Base-by-base conservation (phyloP, 2,329 filamentous ascomycete genomes). In the Aspergillus proliferans region DNA sequence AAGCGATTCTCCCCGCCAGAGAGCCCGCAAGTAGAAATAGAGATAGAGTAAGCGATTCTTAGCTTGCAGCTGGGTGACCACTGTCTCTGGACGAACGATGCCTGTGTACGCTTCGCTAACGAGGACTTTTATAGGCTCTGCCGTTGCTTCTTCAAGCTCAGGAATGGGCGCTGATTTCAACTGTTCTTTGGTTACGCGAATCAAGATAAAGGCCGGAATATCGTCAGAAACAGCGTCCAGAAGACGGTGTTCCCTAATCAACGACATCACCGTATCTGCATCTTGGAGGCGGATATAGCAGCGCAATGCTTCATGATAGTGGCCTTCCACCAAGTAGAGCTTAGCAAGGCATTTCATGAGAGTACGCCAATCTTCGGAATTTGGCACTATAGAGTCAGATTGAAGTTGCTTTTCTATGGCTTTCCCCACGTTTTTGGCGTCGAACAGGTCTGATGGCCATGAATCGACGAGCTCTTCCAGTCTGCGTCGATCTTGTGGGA, bases 281-380 rank as follows among this genome's bases (percentile, higher is more conserved):
- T 98, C 89, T 63, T 96, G 90, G 3, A 97, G 79, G 53, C 82
- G 84, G 63, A 98, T 94, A 64, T 94, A 95, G 68, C 86, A 93
- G 61, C 82, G 85, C 41, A 98, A 74, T 1, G 94, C 92, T 63
- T 97, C 90, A 48, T 87, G 80, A 55, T 88, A 84, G 49, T 87
- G 84, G 0, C 88, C 88, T 56, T 85, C 86, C 7, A 87, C 87
- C 48, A 96, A 82, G 63, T 92, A 88, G 14, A 98, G 75, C 62
- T 85, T 89, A 0, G 89, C 92, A 33, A 98, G 75, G 51, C 87
- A 84, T 62, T 91, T 88, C 72, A 90, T 84, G n/a, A 98, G 79
- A 51, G 94, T 87, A 21, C 83, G 82, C 92, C 92, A 97, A 62
- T 97, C 91, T 47, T 91, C 73, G 44, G 84, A 87, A 55, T 90